Conservation (phyloP, 2,329 filamentous ascomycete genomes). For the Verticillium nonalfalfae region DNA sequence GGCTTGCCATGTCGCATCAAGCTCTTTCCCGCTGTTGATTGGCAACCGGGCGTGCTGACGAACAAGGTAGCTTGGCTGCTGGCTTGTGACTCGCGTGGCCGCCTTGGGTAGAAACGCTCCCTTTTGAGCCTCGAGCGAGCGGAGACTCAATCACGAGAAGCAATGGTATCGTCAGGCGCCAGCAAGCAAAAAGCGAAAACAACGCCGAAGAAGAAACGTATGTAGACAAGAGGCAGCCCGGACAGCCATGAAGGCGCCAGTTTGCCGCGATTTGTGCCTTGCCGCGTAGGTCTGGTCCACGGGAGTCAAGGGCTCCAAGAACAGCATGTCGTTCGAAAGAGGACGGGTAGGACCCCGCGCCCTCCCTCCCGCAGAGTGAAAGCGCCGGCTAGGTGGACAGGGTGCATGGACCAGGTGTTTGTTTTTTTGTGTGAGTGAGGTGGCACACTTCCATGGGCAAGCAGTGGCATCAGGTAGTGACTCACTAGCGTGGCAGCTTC, state of each 20-base stretch:
- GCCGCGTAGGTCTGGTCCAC: no score
- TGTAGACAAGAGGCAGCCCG: no score
- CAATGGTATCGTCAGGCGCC: background rate
- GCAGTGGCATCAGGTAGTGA: background rate
- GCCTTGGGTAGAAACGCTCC: background rate
- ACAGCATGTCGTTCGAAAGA: no score
- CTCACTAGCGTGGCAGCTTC: no score
- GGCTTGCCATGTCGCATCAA: background rate
- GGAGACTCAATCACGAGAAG: background rate
- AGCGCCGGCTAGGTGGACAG: background rate
- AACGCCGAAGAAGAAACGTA: no score
- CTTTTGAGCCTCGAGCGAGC: background rate
- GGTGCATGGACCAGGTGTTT: constrained; percentile 10
- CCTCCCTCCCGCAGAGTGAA: no score
- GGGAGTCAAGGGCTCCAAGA: no score
- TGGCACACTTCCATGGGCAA: no score
- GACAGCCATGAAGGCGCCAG: no score
- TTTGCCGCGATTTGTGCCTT: no score
- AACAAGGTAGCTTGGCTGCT: background rate
- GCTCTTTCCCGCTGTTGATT: background rate
- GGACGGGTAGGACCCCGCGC: no score
- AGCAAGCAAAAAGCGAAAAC: background rate
- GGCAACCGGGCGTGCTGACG: background rate
- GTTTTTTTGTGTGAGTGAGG: background rate
- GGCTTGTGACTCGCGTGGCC: background rate